phyloP scores from a whole-genome alignment of 176 grass and related monocot genomes.

The Tillandsia leiboldiana region DNA sequence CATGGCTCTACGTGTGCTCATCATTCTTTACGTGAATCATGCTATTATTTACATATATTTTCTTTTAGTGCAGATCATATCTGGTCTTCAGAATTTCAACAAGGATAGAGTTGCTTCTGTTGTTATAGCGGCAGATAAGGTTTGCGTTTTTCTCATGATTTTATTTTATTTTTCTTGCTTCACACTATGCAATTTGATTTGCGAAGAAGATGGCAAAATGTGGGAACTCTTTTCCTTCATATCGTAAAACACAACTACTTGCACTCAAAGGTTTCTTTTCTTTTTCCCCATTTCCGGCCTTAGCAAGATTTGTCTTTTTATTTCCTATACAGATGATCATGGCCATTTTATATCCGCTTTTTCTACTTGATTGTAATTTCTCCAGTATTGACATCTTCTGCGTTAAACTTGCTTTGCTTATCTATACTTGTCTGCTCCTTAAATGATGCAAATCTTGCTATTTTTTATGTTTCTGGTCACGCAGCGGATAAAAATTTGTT shows the following conservation, averaged over 20 bases:
- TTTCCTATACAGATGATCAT: not conserved
- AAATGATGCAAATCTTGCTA: too few relatives aligned
- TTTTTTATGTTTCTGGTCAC: too few relatives aligned
- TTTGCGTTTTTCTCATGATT: conserved; percentile 10
- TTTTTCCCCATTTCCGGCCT: not conserved
- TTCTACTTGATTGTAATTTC: not conserved
- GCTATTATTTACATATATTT: conserved; percentile 7
- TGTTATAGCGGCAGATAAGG: conserved; percentile 90
- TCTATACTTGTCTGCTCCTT: too few relatives aligned
- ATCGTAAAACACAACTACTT: too few relatives aligned
- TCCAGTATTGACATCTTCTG: not conserved
- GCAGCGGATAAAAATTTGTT: too few relatives aligned
- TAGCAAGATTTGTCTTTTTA: not conserved
- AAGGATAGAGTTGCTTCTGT: conserved; percentile 67
- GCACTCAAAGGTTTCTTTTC: too few relatives aligned
- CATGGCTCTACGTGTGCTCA: not conserved
- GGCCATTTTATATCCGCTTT: not conserved
- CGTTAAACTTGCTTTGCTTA: too few relatives aligned
- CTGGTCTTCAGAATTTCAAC: conserved; percentile 80
- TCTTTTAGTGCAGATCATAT: conserved; percentile 61
- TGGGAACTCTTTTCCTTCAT: too few relatives aligned
- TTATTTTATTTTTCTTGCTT: too few relatives aligned
- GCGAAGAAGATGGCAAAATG: too few relatives aligned
- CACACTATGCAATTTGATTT: too few relatives aligned
- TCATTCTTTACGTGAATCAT: not conserved